Percentiles rank a stretch among this genome's conserved stretches.
Evolutionary conservation across 169 alveolate genomes (phyloP).

Genomic region (Plasmodium ovale): DNA sequence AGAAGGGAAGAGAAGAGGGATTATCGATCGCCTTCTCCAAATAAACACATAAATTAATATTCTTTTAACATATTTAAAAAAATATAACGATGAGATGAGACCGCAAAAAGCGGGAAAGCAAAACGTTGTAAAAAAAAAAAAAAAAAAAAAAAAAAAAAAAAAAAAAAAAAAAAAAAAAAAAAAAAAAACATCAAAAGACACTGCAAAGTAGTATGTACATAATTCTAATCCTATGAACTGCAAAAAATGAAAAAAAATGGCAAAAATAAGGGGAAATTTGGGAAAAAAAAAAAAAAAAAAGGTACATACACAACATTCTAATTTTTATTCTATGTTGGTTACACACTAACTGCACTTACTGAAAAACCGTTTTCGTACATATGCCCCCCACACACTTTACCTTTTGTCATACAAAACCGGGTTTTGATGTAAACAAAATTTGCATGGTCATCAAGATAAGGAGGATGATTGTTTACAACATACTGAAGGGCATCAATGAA

Average conservation of each 20-base stretch:
- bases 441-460: too few relatives aligned
- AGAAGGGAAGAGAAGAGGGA: neutral
- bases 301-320: neutral
- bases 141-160: neutral
- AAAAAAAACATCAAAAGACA: neutral
- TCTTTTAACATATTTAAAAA: neutral
- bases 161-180: neutral
- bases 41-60: conserved; percentile 6
- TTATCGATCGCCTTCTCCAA: neutral
- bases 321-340: neutral
- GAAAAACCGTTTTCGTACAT: too few relatives aligned
- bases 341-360: too few relatives aligned
- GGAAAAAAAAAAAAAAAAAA: neutral
- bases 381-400: too few relatives aligned
- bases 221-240: neutral
- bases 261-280: too few relatives aligned
- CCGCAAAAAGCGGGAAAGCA: neutral
- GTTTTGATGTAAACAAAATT: too few relatives aligned
- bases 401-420: too few relatives aligned
- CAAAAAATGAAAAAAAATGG: too few relatives aligned
- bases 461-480: too few relatives aligned
- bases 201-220: neutral
- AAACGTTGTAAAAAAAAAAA: neutral
- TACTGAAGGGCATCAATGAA: too few relatives aligned
- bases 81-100: neutral